Evolutionary conservation across 257 asterid species (phyloP).

Genomic region (Ehretia macrophylla): DNA sequence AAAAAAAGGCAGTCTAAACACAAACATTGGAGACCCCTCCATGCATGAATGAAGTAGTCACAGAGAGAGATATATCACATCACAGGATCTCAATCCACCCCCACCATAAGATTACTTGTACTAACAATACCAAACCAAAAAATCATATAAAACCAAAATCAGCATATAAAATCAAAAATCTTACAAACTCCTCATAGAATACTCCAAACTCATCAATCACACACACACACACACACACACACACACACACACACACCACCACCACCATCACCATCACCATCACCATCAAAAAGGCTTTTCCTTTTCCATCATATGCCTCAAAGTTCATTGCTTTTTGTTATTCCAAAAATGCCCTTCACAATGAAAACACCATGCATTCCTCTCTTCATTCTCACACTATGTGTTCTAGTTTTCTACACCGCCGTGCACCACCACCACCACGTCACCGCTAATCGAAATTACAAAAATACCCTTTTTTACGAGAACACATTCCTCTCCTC

Average conservation of each 20-base stretch:
- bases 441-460: not conserved
- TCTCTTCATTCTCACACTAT: conserved; percentile 35
- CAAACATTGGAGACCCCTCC: not conserved
- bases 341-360: conserved; percentile 20
- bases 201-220: not conserved
- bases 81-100: not conserved
- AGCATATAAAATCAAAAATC: too few relatives aligned
- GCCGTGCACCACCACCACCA: conserved; percentile 20
- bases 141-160: too few relatives aligned
- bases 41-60: conserved; percentile 6
- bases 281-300: not conserved
- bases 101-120: not conserved
- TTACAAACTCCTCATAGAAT: too few relatives aligned
- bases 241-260: not conserved
- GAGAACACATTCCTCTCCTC: conserved; percentile 49
- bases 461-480: conserved; percentile 20
- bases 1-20: too few relatives aligned
- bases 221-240: not conserved
- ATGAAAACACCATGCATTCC: conserved; percentile 45
- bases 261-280: not conserved
- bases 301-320: conserved; percentile 5
- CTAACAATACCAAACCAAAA: not conserved
- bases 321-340: not conserved
- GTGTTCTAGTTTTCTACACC: conserved; percentile 36
- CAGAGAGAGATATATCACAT: conserved; percentile 11